Conservation (phyloP, 2,329 filamentous ascomycete species). For the Trichophyton simii region DNA sequence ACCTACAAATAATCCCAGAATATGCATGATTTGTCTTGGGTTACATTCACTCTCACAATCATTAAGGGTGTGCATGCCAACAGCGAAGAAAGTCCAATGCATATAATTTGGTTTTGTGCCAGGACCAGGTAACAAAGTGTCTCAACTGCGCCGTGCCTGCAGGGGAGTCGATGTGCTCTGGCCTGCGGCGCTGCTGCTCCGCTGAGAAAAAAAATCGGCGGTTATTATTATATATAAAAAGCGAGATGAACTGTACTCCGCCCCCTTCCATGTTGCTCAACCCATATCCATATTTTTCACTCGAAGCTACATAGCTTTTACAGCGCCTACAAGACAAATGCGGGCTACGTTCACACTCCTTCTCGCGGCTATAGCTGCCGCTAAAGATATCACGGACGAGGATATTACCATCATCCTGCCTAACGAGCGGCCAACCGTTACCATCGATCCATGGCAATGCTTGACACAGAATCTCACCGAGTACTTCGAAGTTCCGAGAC, state of each 20-base stretch:
- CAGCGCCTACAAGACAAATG: neutral
- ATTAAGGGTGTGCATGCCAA: neutral
- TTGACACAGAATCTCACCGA: conserved; percentile 5
- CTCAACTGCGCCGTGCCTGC: neutral
- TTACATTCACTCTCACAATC: neutral
- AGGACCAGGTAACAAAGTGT: neutral
- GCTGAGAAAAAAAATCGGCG: neutral
- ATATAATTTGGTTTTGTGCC: neutral
- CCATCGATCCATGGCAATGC: conserved; percentile 5
- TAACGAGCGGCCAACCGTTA: neutral
- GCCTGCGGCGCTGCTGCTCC: neutral
- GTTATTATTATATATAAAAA: neutral
- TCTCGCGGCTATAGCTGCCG: neutral
- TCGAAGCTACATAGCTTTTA: neutral
- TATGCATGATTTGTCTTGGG: neutral
- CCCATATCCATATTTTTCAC: neutral
- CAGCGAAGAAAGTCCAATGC: neutral
- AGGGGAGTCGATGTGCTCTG: neutral
- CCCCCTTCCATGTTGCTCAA: neutral
- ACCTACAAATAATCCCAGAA: neutral
- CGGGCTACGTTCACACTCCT: neutral
- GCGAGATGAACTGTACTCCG: neutral
- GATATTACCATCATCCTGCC: neutral
- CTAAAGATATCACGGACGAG: neutral
- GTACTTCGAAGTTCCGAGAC: conserved; percentile 5